Evolutionary conservation across 352 stramenopile species (phyloP).

Genomic region (Pythium plurisporium): DNA sequence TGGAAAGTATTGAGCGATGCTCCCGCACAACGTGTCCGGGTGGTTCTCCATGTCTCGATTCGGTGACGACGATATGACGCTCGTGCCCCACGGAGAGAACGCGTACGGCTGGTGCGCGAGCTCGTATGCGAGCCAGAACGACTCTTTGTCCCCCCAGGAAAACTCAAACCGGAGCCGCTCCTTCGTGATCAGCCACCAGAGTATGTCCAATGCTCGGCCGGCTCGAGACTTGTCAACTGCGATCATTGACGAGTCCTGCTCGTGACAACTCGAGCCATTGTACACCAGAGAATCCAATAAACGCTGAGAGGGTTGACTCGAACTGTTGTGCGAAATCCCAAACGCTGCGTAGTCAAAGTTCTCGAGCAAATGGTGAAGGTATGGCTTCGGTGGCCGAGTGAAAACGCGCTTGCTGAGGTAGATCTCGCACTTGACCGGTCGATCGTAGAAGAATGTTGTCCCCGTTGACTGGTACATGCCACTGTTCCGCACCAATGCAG

Average conservation of each 20-base stretch:
- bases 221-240: conserved; percentile 20
- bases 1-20: conserved; percentile 54
- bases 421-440: too few relatives aligned
- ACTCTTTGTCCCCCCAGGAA: conserved; percentile 69
- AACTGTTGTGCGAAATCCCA: conserved; percentile 9
- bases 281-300: conserved; percentile 38
- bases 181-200: conserved; percentile 68
- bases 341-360: conserved; percentile 45
- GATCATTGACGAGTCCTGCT: conserved; percentile 61
- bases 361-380: conserved; percentile 36
- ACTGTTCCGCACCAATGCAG: conserved; percentile 29
- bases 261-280: conserved; percentile 31
- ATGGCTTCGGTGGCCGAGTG: conserved; percentile 14
- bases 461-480: conserved; percentile 38
- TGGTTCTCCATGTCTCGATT: conserved; percentile 56
- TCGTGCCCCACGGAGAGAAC: conserved; percentile 66
- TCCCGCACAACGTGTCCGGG: conserved; percentile 56
- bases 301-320: conserved; percentile 35
- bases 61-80: conserved; percentile 39
- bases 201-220: conserved; percentile 27
- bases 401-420: conserved; percentile 35
- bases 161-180: conserved; percentile 59
- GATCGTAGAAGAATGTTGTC: conserved; percentile 42
- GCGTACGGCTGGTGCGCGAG: conserved; percentile 53
- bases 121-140: conserved; percentile 73